phyloP scores from a whole-genome alignment of 352 stramenopile genomes.

The Phytophthora kernoviae region DNA sequence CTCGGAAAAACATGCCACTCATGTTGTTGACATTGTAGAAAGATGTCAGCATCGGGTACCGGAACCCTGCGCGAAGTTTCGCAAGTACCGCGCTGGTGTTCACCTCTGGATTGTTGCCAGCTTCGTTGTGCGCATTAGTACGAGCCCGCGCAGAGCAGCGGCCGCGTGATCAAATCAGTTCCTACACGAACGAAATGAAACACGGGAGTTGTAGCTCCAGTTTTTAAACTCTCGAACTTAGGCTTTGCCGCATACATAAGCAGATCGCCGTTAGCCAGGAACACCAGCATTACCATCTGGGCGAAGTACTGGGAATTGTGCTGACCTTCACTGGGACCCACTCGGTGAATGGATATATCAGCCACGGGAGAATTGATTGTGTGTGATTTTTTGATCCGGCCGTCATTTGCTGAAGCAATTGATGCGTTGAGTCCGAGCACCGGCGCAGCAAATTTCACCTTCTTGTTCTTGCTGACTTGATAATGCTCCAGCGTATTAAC shows the following conservation, averaged over 20 bases:
- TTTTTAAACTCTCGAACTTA: constrained; percentile 39
- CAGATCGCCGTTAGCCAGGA: constrained; percentile 84
- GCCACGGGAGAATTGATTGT: constrained; percentile 83
- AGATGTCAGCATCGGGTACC: constrained; percentile 85
- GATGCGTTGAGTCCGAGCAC: constrained; percentile 74
- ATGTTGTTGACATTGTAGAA: constrained; percentile 88
- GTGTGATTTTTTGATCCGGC: constrained; percentile 81
- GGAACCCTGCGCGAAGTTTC: constrained; percentile 79
- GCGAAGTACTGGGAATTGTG: constrained; percentile 76
- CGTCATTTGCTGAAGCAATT: constrained; percentile 72
- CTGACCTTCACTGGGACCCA: constrained; percentile 75
- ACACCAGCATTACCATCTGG: constrained; percentile 85
- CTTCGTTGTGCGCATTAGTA: constrained; percentile 51
- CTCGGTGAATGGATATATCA: constrained; percentile 81
- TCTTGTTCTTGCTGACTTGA: constrained; percentile 59
- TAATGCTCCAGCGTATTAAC: constrained; percentile 80
- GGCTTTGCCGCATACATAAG: constrained; percentile 77
- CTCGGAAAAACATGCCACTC: constrained; percentile 86
- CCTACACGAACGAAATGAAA: constrained; percentile 75
- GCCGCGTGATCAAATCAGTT: constrained; percentile 80
- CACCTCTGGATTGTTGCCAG: constrained; percentile 51
- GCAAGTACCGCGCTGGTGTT: constrained; percentile 73
- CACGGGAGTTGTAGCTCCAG: constrained; percentile 21
- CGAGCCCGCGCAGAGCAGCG: constrained; percentile 71
- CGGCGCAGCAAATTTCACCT: constrained; percentile 57